Percentiles rank a stretch among this genome's conserved stretches.
These are phyloP conservation scores for Xylaria acuta DNA, from an alignment of 495 filamentous ascomycete species.

Conservation along the genomic window DNA sequence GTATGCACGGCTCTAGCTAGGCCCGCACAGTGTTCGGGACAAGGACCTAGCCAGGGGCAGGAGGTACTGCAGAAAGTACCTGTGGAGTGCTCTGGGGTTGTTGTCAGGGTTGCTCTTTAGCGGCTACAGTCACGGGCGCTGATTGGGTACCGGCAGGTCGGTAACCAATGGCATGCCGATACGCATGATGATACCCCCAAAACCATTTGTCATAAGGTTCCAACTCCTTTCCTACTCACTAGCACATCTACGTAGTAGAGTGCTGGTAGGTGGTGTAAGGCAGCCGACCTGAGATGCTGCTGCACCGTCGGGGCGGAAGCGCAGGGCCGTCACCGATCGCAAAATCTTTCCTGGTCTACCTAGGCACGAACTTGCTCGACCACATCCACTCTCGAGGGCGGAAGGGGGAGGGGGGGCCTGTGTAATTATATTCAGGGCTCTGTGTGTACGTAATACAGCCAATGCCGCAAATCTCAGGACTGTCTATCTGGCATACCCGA, in stretches of 20 bases:
- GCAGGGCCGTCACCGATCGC: background rate
- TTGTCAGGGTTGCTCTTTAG: background rate
- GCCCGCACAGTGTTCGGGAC: slow-evolving; percentile 17
- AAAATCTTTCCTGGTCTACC: background rate
- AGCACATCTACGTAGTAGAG: background rate
- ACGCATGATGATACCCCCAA: slow-evolving; percentile 4
- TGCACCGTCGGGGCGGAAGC: background rate
- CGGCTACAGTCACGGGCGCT: background rate
- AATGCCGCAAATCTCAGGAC: background rate
- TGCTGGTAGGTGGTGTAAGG: background rate
- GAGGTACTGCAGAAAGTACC: background rate
- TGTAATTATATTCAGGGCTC: background rate
- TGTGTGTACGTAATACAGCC: background rate
- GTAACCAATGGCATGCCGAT: slow-evolving; percentile 25
- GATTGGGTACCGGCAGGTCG: slow-evolving; percentile 24
- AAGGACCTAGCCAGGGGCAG: background rate
- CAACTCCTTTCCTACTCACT: background rate
- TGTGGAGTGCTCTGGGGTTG: background rate
- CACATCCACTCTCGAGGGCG: background rate
- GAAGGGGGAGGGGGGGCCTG: background rate
- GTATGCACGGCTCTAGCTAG: background rate
- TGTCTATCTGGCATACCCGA: too few species aligned
- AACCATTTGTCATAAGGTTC: slow-evolving; percentile 20
- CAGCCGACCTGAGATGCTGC: slow-evolving; percentile 9
- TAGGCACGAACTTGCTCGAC: slow-evolving; percentile 5